These are phyloP conservation scores for Angophora floribunda DNA, from an alignment of 345 rosid genomes.

Conservation along the genomic window DNA sequence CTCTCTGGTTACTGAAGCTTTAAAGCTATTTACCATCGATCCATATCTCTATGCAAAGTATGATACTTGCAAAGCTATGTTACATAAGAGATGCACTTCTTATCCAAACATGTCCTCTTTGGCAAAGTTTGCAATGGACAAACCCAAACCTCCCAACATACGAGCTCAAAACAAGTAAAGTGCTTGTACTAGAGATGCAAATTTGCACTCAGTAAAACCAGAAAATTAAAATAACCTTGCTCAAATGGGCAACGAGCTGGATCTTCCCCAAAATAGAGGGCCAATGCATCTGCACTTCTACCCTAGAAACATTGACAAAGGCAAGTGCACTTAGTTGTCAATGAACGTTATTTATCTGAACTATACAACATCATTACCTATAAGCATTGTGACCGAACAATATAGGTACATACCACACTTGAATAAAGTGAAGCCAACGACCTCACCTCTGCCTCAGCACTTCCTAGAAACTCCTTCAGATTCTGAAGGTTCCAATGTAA, in stretches of 20 bases:
- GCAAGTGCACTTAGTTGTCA: neutral
- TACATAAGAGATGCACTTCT: neutral
- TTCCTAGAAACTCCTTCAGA: constrained; percentile 64
- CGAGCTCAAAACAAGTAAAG: neutral
- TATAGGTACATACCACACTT: constrained; percentile 47
- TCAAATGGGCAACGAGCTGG: constrained; percentile 89
- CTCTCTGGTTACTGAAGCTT: neutral
- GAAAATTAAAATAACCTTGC: constrained; percentile 44
- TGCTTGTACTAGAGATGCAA: neutral
- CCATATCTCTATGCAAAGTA: neutral
- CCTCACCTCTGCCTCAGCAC: constrained; percentile 84
- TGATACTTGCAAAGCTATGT: neutral
- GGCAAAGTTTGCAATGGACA: neutral
- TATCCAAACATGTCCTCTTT: neutral
- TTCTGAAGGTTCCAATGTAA: constrained; percentile 15
- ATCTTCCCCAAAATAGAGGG: constrained; percentile 93
- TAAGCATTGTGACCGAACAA: neutral
- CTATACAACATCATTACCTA: neutral
- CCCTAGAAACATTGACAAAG: constrained; percentile 32
- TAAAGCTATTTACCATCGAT: neutral
- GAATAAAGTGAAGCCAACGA: constrained; percentile 72
- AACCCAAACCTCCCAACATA: neutral
- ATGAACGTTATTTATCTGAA: neutral
- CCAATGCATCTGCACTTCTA: constrained; percentile 76
- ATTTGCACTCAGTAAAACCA: neutral